Evolutionary conservation across 805 yeast genomes (phyloP), one percentile per base, ranked within the genome.

Genomic region (Lipomyces japonicus): DNA sequence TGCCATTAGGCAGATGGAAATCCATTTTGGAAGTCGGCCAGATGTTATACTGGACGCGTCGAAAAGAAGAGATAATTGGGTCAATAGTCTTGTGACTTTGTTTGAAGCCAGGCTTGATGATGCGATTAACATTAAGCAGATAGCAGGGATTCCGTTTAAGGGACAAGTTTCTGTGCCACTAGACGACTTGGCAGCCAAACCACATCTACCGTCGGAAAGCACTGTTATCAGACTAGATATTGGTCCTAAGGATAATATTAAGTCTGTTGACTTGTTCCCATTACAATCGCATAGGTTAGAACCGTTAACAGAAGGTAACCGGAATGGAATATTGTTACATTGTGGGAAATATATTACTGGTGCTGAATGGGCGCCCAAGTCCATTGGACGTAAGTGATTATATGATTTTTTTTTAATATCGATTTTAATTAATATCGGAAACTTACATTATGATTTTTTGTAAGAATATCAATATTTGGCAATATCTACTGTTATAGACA

Each of bases 301-400:
- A 2, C 28, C 4, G n/a, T 24, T 46, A 9, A 39, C 43, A 30
- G 45, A 39, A 14, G 46, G 45, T 24, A 32, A 36, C 16, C 49
- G 55, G 24, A 37, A 47, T 23, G 52, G 55, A 1, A 30, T 19
- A 21, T 9, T 54, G 18, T 6, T 54, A 1, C 48, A 51, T 21
- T 39, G 41, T 7, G 58, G 57, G 4, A 57, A 57, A 25, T 51
- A 52, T 26, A 48, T 51, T 2, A 44, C 48, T 12, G 47, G 48
- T 4, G 32, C 46, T n/a, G 57, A 46, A 16, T 54, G 58, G 58
- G 55, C 58, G 6, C 57, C 58, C 18, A 10, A 25, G 16, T 6
- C 16, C n/a, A n/a, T n/a, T n/a, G n/a, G n/a, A n/a, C 9, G 16
- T 30, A 22, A 19, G 18, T 10, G 43, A 48, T 16, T 51, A 46